Evolutionary conservation across 2,329 filamentous ascomycete species (phyloP).

Genomic region (Ilyonectria mors-panacis): DNA sequence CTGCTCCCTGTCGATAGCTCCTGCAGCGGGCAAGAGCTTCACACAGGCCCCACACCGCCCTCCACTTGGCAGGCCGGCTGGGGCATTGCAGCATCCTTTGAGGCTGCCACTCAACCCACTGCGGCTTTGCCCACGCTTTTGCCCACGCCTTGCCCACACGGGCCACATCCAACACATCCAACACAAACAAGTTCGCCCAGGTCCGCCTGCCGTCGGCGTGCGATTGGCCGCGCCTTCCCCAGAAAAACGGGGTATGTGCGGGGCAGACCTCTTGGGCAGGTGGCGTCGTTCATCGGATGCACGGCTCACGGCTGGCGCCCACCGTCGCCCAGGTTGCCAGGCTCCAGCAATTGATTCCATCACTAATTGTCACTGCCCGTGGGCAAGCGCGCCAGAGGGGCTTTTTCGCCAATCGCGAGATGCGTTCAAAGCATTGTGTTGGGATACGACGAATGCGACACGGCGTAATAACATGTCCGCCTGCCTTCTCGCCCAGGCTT

Average conservation of each 20-base stretch:
- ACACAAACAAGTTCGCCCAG: too few relatives aligned
- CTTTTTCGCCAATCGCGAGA: slow-evolving; percentile 1
- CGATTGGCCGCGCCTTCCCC: background rate
- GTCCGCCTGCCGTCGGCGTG: background rate
- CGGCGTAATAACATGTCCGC: background rate
- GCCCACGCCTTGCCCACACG: background rate
- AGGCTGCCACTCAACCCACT: too few relatives aligned
- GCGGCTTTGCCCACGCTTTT: background rate
- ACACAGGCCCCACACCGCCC: too few relatives aligned
- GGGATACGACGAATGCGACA: slow-evolving; percentile 29
- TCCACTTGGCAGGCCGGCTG: too few relatives aligned
- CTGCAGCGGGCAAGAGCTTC: background rate
- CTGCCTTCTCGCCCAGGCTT: background rate
- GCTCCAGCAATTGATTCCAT: background rate
- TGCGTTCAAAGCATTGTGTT: background rate
- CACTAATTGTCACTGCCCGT: background rate
- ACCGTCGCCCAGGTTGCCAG: background rate
- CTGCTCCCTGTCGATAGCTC: background rate
- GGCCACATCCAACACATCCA: too few relatives aligned
- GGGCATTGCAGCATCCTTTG: too few relatives aligned
- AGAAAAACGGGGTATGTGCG: background rate
- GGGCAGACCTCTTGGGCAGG: background rate
- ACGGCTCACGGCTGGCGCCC: background rate
- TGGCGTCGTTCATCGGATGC: background rate
- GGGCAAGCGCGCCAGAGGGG: background rate